Evolutionary conservation across 78 protist genomes (phyloP).

Genomic region (Trichosphaerium sp.): DNA sequence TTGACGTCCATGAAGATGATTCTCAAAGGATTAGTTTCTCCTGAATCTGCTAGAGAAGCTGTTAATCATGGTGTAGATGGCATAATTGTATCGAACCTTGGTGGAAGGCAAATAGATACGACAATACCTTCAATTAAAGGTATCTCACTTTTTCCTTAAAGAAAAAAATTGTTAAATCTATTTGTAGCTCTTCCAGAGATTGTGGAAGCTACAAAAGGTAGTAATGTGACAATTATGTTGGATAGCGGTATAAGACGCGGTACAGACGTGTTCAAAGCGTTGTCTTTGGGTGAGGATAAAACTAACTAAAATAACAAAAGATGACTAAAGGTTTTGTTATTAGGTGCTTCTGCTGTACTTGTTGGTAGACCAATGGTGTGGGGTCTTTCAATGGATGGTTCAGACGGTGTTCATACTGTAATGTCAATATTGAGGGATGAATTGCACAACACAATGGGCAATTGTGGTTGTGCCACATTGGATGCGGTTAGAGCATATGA

Average conservation of each 20-base stretch:
- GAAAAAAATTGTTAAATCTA: neutral
- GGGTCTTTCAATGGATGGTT: constrained; percentile 43
- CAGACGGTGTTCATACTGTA: constrained; percentile 17
- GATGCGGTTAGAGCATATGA: no score
- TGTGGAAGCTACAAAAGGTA: constrained; percentile 17
- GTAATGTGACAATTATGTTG: constrained; percentile 32
- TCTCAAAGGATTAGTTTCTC: constrained; percentile 60
- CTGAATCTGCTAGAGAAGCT: constrained; percentile 54
- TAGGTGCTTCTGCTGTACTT: constrained; percentile 47
- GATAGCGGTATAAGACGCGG: constrained; percentile 79
- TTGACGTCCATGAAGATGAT: constrained; percentile 24
- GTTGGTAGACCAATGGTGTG: constrained; percentile 62
- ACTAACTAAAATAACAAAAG: no score
- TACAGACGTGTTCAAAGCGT: constrained; percentile 64
- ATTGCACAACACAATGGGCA: constrained; percentile 30
- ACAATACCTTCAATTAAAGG: constrained; percentile 31
- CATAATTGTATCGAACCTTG: constrained; percentile 68
- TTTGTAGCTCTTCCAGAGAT: neutral
- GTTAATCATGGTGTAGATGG: constrained; percentile 38
- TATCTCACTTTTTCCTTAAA: neutral
- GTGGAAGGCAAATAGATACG: constrained; percentile 67
- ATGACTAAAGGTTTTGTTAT: neutral
- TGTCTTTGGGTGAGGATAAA: constrained; percentile 46
- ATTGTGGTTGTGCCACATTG: no score
- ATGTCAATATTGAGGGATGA: constrained; percentile 9